These are phyloP conservation scores for Boletus mariae DNA, from an alignment of 1,284 basidiomycete genomes.

Conservation along the genomic window DNA sequence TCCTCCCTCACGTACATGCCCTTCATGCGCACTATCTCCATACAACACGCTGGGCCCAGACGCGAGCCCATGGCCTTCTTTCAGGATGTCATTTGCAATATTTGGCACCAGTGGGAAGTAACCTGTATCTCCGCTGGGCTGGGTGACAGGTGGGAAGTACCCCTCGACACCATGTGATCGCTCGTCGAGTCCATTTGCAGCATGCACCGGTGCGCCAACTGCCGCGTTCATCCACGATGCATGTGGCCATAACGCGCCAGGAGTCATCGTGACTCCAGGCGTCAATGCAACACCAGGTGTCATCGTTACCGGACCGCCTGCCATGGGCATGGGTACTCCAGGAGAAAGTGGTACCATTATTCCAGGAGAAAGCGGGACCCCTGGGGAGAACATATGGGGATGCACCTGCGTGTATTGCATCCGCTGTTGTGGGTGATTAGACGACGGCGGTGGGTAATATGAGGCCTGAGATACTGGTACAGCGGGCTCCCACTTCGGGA, in stretches of 20 bases:
- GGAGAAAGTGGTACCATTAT: slow-evolving; percentile 27
- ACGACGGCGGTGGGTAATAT: slow-evolving; percentile 16
- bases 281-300: slow-evolving; percentile 67
- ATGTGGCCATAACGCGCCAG: slow-evolving; percentile 65
- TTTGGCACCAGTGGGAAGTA: slow-evolving; percentile 42
- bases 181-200: slow-evolving; percentile 17
- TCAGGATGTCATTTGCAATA: slow-evolving; percentile 43
- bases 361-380: slow-evolving; percentile 32
- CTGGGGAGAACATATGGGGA: slow-evolving; percentile 31
- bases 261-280: slow-evolving; percentile 66
- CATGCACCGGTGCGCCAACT: slow-evolving; percentile 61
- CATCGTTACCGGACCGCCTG: slow-evolving; percentile 39
- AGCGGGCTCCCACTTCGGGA: slow-evolving; percentile 8
- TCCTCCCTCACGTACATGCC: slow-evolving; percentile 4
- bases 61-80: slow-evolving; percentile 18
- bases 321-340: slow-evolving; percentile 20
- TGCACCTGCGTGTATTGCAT: slow-evolving; percentile 25
- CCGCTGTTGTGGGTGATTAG: slow-evolving; percentile 15
- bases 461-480: slow-evolving; percentile 6
- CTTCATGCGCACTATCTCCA: slow-evolving; percentile 6
- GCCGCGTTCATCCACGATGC: slow-evolving; percentile 59
- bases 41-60: slow-evolving; percentile 4
- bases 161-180: slow-evolving; percentile 24
- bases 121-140: slow-evolving; percentile 28
- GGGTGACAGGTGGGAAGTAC: slow-evolving; percentile 43